Percentiles rank a stretch among this genome's conserved stretches.
Evolutionary conservation across 2,329 filamentous ascomycete species (phyloP).

Genomic region (Verticillium dahliae): DNA sequence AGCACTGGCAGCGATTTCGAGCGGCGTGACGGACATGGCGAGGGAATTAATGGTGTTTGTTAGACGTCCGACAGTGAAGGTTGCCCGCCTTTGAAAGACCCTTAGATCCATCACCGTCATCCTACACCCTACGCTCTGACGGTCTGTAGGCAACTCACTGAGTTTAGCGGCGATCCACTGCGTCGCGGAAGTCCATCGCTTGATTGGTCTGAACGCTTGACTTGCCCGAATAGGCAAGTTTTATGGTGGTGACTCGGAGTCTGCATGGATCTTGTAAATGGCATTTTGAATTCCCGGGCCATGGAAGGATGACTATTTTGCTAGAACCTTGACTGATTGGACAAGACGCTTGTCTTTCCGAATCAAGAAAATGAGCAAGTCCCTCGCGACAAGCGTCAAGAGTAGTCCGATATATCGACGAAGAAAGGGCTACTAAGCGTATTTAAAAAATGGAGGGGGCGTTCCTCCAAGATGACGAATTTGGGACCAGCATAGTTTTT

Average conservation of each 20-base stretch:
- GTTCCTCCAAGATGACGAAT: too few relatives aligned
- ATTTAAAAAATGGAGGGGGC: too few relatives aligned
- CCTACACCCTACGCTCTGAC: background rate
- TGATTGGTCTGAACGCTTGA: background rate
- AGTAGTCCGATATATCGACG: too few relatives aligned
- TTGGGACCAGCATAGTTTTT: too few relatives aligned
- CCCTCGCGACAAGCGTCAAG: too few relatives aligned
- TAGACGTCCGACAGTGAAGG: too few relatives aligned
- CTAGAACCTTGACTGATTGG: background rate
- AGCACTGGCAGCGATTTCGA: constrained; percentile 8
- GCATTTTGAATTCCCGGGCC: too few relatives aligned
- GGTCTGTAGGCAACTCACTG: background rate
- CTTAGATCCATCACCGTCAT: too few relatives aligned
- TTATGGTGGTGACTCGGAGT: background rate
- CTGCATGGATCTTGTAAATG: background rate
- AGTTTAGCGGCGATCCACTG: background rate
- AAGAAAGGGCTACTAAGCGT: too few relatives aligned
- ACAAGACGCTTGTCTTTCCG: background rate
- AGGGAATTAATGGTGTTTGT: background rate
- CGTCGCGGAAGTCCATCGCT: background rate
- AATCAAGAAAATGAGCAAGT: background rate
- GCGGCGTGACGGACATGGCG: constrained; percentile 1
- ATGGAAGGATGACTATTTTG: too few relatives aligned
- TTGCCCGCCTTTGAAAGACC: too few relatives aligned
- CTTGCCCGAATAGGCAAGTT: background rate